Conservation (phyloP, 139 green algal genomes). For the Chlamydomonas sp. region DNA sequence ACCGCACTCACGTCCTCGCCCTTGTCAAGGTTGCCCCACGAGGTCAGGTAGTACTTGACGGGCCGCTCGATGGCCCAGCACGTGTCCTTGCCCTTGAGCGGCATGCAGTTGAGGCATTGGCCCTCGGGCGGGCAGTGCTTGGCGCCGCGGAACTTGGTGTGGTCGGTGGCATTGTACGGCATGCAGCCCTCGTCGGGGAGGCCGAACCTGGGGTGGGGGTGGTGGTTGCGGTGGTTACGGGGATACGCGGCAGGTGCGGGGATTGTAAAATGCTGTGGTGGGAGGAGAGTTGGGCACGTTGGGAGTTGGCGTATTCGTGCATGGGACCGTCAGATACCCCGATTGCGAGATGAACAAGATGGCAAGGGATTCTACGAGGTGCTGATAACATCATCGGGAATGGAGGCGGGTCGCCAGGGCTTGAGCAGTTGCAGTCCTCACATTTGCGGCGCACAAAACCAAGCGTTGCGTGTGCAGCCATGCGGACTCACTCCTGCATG, state of each 20-base stretch:
- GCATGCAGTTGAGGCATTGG: slow-evolving; percentile 66
- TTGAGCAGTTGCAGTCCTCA: no score
- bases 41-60: slow-evolving; percentile 50
- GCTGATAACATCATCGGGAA: no score
- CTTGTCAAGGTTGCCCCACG: slow-evolving; percentile 33
- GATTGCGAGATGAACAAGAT: no score
- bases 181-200: slow-evolving; percentile 67
- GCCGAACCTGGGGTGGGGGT: slow-evolving; percentile 30
- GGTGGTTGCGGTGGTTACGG: no score
- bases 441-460: no score
- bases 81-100: slow-evolving; percentile 22
- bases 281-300: not conserved
- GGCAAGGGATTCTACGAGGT: no score
- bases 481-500: slow-evolving; percentile 46
- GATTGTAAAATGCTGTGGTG: not conserved
- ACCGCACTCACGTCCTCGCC: not conserved
- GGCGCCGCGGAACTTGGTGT: slow-evolving; percentile 25
- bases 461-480: no score
- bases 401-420: no score
- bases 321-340: no score
- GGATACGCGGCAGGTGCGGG: no score
- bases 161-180: slow-evolving; percentile 55
- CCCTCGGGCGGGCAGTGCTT: slow-evolving; percentile 35
- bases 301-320: no score
- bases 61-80: slow-evolving; percentile 57